Evolutionary conservation across 768 basidiomycete genomes (phyloP).

Genomic region (Calocybe indica): DNA sequence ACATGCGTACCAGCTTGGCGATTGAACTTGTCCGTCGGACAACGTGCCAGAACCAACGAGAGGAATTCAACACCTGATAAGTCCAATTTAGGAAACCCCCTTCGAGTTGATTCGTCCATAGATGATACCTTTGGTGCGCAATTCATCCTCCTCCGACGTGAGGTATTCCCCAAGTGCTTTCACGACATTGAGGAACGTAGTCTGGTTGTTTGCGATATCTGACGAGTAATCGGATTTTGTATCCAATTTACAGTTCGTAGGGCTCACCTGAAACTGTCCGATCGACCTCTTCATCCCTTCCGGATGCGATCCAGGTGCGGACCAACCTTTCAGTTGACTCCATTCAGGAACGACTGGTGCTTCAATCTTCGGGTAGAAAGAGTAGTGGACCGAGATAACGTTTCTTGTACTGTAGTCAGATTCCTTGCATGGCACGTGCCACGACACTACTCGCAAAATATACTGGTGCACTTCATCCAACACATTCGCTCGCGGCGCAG

Average conservation of each 20-base stretch:
- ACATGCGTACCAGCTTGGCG: slow-evolving; percentile 67
- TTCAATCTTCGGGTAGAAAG: not conserved
- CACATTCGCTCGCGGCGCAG: not conserved
- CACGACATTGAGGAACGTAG: slow-evolving; percentile 71
- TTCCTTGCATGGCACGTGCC: no score
- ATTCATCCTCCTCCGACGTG: slow-evolving; percentile 75
- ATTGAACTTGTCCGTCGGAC: slow-evolving; percentile 61
- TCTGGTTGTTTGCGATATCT: slow-evolving; percentile 47
- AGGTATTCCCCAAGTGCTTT: slow-evolving; percentile 85
- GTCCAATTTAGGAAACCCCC: slow-evolving; percentile 4
- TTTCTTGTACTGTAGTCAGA: no score
- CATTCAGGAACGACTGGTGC: slow-evolving; percentile 16
- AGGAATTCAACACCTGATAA: slow-evolving; percentile 77
- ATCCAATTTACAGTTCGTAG: slow-evolving; percentile 4
- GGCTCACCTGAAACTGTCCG: slow-evolving; percentile 55
- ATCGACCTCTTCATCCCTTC: slow-evolving; percentile 52
- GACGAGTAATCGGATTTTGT: not conserved
- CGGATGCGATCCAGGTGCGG: slow-evolving; percentile 68
- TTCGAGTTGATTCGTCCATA: not conserved
- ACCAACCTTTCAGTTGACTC: slow-evolving; percentile 42
- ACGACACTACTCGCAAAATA: no score
- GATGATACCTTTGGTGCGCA: slow-evolving; percentile 70
- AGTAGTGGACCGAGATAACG: no score
- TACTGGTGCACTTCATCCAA: no score
- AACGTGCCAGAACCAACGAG: slow-evolving; percentile 58